Base-by-base conservation (phyloP, 805 yeast species). In the Kodamaea sagamina region DNA sequence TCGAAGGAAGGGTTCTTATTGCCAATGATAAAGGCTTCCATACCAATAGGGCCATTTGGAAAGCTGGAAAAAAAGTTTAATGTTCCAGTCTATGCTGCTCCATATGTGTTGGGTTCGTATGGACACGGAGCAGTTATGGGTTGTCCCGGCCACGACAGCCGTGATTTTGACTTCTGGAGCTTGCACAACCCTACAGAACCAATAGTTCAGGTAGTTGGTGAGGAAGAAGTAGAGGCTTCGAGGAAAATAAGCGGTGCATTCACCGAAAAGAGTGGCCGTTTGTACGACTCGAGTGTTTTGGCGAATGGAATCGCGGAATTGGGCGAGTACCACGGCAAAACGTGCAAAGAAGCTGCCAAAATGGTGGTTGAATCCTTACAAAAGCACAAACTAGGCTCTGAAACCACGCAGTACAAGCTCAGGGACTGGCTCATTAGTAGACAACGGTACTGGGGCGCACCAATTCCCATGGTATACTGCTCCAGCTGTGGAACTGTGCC, bases 61-160 rank as follows among this genome's bases (percentile, higher is more conserved):
- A 39, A 53, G 2, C 28, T 22, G 3, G 13, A 11, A 1, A 35
- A 42, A 5, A 24, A 22, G 0, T 65, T 36, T 43, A 57, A 62
- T 2, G 46, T 92, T 4, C 97, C 97, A 0, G 80, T 92, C 0
- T 93, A 78, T 67, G 90, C 77, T 2, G 97, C 98, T 0, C 96
- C 97, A 0, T 93, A 90, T 61, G 98, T 92, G 0, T 59, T 92
- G 26, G 81, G 86, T 3, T 67, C 77, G 3, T 92, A 92, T 58
- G 97, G 97, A 0, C 80, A 80, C 44, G 96, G 97, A 29, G 96
- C 96, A 0, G 98, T 92, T 0, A 92, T 93, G 98, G 99, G 99
- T 1, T 88, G 95, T 54, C 99, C 99, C 2, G 96, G 86, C 0
- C 97, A 90, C 61, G 98, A 93, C 62, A 68, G 71, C 35, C 75